phyloP scores from a whole-genome alignment of 2,329 filamentous ascomycete genomes.

The Trichoderma pleuroti region DNA sequence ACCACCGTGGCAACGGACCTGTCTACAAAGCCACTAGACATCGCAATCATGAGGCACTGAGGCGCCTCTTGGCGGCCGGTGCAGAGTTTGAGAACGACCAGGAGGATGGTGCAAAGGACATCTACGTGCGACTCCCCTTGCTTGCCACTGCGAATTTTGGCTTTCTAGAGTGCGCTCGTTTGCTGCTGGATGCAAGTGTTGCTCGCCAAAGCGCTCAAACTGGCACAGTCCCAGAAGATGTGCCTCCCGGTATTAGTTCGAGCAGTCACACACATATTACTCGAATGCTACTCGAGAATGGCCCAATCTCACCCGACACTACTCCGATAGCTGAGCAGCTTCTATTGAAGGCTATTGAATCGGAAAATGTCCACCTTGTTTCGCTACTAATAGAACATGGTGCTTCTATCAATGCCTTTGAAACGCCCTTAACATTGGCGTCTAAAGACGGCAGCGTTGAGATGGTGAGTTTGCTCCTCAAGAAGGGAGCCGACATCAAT shows the following conservation, averaged over 20 bases:
- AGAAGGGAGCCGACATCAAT: background rate
- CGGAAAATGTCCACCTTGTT: background rate
- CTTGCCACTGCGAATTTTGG: background rate
- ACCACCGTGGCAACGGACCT: rapidly evolving
- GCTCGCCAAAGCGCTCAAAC: background rate
- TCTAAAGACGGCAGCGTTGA: background rate
- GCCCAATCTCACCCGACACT: background rate
- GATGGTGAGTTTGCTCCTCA: background rate
- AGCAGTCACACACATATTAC: background rate
- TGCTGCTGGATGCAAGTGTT: background rate
- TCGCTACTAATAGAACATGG: background rate
- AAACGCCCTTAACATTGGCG: background rate
- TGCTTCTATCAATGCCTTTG: background rate
- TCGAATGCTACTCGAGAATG: background rate
- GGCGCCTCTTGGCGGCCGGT: background rate
- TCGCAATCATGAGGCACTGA: background rate
- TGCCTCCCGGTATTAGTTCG: background rate
- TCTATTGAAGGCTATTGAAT: background rate
- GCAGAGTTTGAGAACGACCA: background rate
- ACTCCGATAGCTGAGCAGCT: background rate
- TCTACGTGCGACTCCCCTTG: background rate
- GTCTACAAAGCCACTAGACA: background rate
- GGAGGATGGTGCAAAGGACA: too few relatives aligned
- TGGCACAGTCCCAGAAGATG: background rate
- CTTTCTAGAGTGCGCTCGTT: background rate